These are phyloP conservation scores for Ustilaginoidea virens DNA, from an alignment of 2,329 filamentous ascomycete species.

Conservation along the genomic window DNA sequence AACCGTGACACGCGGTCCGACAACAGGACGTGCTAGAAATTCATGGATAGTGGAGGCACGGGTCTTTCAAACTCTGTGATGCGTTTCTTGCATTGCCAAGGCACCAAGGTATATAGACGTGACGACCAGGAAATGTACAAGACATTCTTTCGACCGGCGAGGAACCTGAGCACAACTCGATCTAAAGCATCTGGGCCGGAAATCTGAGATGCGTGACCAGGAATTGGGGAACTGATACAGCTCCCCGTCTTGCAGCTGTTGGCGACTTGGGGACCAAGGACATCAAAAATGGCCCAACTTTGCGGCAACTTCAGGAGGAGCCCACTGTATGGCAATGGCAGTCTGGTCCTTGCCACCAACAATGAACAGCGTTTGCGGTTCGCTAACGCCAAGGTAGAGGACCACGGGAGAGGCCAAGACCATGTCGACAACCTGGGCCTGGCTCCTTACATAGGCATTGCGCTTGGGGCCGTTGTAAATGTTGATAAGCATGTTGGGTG, in stretches of 20 bases:
- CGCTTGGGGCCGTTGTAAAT: conserved; percentile 31
- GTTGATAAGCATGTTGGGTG: conserved; percentile 37
- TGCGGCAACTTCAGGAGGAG: conserved; percentile 24
- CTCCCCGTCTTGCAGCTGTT: conserved; percentile 26
- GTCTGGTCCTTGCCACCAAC: conserved; percentile 37
- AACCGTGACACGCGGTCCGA: no score
- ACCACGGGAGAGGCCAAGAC: conserved; percentile 36
- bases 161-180: conserved; percentile 27
- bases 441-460: conserved; percentile 26
- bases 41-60: no score
- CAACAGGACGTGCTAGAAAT: no score
- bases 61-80: no score
- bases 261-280: conserved; percentile 29
- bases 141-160: conserved; percentile 13
- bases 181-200: conserved; percentile 32
- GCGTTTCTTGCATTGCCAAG: no score
- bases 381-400: conserved; percentile 31
- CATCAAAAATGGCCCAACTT: conserved; percentile 32
- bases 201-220: conserved; percentile 38
- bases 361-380: conserved; percentile 29
- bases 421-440: conserved; percentile 37
- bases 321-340: conserved; percentile 38
- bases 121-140: no score
- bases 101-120: no score
- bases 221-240: conserved; percentile 29